Evolutionary conservation across 148 eudicot species (phyloP), one percentile per base, ranked within the genome.

Genomic region (Pouteria glomerata): DNA sequence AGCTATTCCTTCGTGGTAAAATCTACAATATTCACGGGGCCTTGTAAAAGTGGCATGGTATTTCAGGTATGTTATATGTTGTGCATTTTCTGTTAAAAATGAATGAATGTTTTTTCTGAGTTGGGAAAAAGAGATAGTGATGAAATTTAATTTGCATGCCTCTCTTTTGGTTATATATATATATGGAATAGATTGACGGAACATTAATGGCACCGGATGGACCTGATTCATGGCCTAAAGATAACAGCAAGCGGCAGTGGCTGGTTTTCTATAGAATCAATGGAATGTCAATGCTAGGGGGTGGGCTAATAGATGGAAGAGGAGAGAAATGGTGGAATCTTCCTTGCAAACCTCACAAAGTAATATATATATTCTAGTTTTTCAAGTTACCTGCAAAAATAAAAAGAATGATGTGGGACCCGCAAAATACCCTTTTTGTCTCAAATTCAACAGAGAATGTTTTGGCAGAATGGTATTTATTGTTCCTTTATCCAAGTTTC

Each of bases 301-400:
- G 87, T 62, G 97, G 98, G 35, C 61, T 87, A 23, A 75, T 94
- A 33, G 97, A 94, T 76, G 97, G 98, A 7, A 91, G 76, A 79
- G 98, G 98, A 82, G 84, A 89, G 39, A 89, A 90, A 61, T 94
- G 98, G 98, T 91, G 98, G 98, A 71, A 87, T 78, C 91, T 94
- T 68, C 88, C 97, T 31, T 94, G 98, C 84, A 94, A 94, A 79
- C 98, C 97, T 76, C 98, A 94, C 82, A 91, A 79, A 81, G 97
- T 91, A 79, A 24, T 15, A 10, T 13, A 50, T 15, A 3, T 3
- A 50, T 14, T 39, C 44, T 10, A 39, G 5, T 48, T 48, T 48
- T 48, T 11, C 44, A 39, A 39, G 44, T 48, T 11, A 8, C 13
- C 53, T 48, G 53, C n/a, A n/a, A n/a, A n/a, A n/a, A n/a, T n/a